Percentiles rank a stretch among this genome's conserved stretches.
phyloP scores from a whole-genome alignment of 2,329 filamentous ascomycete species.

The Epichloe festucae region DNA sequence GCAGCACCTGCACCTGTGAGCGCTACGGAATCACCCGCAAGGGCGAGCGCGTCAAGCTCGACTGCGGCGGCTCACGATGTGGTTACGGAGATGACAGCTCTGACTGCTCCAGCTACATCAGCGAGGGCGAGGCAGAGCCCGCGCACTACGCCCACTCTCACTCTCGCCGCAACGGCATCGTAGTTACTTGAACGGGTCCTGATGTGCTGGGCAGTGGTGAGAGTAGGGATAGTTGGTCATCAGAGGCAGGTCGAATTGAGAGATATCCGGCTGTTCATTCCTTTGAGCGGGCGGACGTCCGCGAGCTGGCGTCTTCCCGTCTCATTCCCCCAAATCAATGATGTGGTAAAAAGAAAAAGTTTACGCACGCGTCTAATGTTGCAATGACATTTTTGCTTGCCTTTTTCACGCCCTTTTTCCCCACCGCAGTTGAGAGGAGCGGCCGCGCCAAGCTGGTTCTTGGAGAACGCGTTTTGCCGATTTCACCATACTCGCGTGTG shows the following conservation, averaged over 20 bases:
- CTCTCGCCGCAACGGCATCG: slow-evolving; percentile 51
- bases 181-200: slow-evolving; percentile 31
- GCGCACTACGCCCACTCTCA: slow-evolving; percentile 29
- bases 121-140: slow-evolving; percentile 45
- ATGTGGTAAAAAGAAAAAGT: slow-evolving; percentile 7
- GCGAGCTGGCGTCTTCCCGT: slow-evolving; percentile 14
- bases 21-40: slow-evolving; percentile 92
- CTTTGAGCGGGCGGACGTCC: slow-evolving; percentile 15
- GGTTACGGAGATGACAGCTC: slow-evolving; percentile 62
- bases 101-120: slow-evolving; percentile 54
- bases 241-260: slow-evolving; percentile 12
- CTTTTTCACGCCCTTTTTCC: slow-evolving; percentile 14
- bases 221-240: slow-evolving; percentile 1
- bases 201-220: not conserved
- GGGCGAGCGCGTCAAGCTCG: slow-evolving; percentile 87
- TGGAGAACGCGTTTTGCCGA: slow-evolving; percentile 15
- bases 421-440: slow-evolving; percentile 17
- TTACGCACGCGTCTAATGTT: not conserved
- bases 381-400: slow-evolving; percentile 7
- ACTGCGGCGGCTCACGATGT: slow-evolving; percentile 83
- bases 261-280: slow-evolving; percentile 23
- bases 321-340: slow-evolving; percentile 13
- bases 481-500: slow-evolving; percentile 11
- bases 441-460: slow-evolving; percentile 31
- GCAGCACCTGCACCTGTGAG: slow-evolving; percentile 79